phyloP scores from a whole-genome alignment of 306 rosid species.

The Glycyrrhiza uralensis region DNA sequence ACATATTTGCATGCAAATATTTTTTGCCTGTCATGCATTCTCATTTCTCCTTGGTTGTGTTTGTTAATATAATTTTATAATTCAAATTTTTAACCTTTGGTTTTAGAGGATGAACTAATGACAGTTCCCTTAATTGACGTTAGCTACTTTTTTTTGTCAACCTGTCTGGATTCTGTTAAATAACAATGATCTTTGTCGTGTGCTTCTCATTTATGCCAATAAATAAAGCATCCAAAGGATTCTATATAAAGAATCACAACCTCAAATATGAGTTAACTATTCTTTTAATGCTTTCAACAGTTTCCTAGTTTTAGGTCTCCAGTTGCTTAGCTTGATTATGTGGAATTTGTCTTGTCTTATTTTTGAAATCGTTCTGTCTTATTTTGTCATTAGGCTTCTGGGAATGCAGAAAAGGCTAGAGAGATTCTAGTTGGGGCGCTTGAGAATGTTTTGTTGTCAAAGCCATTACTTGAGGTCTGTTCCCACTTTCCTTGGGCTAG shows the following conservation, averaged over 20 bases:
- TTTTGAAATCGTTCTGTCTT: slow-evolving; percentile 7
- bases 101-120: neutral
- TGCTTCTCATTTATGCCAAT: neutral
- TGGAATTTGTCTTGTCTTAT: neutral
- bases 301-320: neutral
- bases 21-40: neutral
- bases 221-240: neutral
- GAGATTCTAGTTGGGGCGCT: slow-evolving; percentile 70
- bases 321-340: neutral
- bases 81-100: neutral
- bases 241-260: neutral
- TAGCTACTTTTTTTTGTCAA: neutral
- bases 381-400: slow-evolving; percentile 59
- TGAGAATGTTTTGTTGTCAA: slow-evolving; percentile 67
- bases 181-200: neutral
- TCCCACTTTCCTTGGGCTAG: neutral
- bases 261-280: neutral
- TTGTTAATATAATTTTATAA: neutral
- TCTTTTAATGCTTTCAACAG: neutral
- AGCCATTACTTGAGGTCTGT: slow-evolving; percentile 79
- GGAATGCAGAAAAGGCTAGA: slow-evolving; percentile 78
- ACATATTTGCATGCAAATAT: neutral
- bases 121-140: neutral
- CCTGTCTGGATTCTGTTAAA: neutral
- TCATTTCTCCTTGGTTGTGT: neutral